phyloP scores from a whole-genome alignment of 192 early-diverging fungal genomes.

The Podila epicladia region DNA sequence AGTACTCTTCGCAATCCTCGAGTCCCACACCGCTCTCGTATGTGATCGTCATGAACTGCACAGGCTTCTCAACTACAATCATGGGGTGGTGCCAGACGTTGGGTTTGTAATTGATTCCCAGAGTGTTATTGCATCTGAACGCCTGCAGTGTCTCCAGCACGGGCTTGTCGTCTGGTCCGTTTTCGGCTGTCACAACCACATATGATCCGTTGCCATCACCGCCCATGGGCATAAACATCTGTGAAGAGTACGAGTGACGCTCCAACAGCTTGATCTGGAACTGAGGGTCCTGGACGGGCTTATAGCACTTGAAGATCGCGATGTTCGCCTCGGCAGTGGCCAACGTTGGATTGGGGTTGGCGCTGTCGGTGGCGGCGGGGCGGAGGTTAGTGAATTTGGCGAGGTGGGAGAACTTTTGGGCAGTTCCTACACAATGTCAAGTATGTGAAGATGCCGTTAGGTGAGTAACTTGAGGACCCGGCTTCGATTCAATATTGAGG shows the following conservation, averaged over 20 bases:
- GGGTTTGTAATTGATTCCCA: constrained; percentile 86
- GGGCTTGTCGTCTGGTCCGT: constrained; percentile 70
- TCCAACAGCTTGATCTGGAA: constrained; percentile 83
- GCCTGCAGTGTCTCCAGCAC: constrained; percentile 77
- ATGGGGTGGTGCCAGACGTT: constrained; percentile 96
- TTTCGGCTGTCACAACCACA: constrained; percentile 48
- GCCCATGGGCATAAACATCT: constrained; percentile 88
- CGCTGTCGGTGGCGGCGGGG: constrained; percentile 37
- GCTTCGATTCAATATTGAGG: neutral
- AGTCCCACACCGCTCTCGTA: constrained; percentile 77
- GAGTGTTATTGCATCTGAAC: constrained; percentile 72
- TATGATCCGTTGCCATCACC: constrained; percentile 52
- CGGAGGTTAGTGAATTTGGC: constrained; percentile 69
- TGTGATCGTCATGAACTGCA: constrained; percentile 61
- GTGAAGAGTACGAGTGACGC: constrained; percentile 86
- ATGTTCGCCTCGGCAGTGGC: constrained; percentile 60
- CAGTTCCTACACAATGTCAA: constrained; percentile 60
- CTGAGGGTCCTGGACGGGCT: constrained; percentile 57
- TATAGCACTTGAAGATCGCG: constrained; percentile 51
- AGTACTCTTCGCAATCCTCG: constrained; percentile 82
- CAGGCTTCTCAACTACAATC: constrained; percentile 64
- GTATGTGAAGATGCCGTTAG: neutral
- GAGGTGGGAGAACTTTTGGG: constrained; percentile 76
- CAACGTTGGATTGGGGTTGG: constrained; percentile 65
- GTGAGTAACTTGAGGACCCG: neutral